These are phyloP conservation scores for Gracilaria domingensis DNA, from an alignment of 23 red algal species.

Conservation along the genomic window DNA sequence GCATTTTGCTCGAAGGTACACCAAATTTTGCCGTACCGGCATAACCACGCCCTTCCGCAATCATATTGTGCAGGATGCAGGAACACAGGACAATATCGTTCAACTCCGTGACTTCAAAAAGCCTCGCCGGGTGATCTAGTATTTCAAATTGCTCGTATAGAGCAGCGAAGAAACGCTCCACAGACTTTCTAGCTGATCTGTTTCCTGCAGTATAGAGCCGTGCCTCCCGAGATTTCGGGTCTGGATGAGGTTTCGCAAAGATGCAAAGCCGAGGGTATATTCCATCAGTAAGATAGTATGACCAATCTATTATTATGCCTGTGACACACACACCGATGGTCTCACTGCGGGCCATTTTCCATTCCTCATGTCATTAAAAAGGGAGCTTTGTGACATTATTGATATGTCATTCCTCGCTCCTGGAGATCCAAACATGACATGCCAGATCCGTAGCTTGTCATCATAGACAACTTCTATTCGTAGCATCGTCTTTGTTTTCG, in stretches of 20 bases:
- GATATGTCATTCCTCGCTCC: constrained; percentile 46
- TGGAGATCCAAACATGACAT: constrained; percentile 45
- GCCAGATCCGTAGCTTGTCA: constrained; percentile 56
- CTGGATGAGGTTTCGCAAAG: background rate
- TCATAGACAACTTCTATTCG: constrained; percentile 57
- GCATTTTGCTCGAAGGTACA: background rate
- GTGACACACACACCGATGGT: background rate
- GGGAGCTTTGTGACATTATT: constrained; percentile 14
- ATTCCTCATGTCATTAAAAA: constrained; percentile 28
- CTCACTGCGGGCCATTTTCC: constrained; percentile 33
- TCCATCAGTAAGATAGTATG: background rate
- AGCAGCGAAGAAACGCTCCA: constrained; percentile 41
- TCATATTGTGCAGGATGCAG: constrained; percentile 64
- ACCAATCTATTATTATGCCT: constrained; percentile 1
- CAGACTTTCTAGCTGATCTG: constrained; percentile 22
- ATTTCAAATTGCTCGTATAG: constrained; percentile 37
- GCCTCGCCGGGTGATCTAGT: background rate
- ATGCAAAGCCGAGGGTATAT: background rate
- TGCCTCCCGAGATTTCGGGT: background rate
- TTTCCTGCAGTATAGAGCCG: background rate
- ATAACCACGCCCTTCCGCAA: background rate
- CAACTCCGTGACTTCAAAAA: background rate
- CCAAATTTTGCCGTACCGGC: constrained; percentile 1
- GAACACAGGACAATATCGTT: constrained; percentile 20
- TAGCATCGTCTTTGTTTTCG: background rate